These are phyloP conservation scores for Xylariaceae sp. DNA, from an alignment of 2,329 filamentous ascomycete genomes.

Conservation along the genomic window DNA sequence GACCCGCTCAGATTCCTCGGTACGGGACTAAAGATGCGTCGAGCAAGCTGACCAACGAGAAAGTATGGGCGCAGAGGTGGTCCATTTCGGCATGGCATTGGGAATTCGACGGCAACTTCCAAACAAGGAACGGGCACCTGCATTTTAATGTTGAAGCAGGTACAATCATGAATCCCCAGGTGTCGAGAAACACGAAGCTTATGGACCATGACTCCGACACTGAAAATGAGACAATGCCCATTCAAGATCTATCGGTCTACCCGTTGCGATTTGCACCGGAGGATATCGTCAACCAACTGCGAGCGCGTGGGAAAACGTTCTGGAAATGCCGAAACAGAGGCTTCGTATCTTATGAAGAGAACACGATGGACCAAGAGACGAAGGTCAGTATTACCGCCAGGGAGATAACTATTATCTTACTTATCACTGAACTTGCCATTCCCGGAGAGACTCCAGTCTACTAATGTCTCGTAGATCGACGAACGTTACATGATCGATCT, in stretches of 20 bases:
- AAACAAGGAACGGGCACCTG: neutral
- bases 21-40: neutral
- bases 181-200: too few species aligned
- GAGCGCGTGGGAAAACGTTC: neutral
- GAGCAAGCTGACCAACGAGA: neutral
- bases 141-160: neutral
- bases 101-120: neutral
- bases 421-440: too few species aligned
- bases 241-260: neutral
- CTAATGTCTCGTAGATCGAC: slow-evolving; percentile 2
- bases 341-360: slow-evolving; percentile 3
- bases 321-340: slow-evolving; percentile 5
- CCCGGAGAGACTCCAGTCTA: too few species aligned
- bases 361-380: neutral
- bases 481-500: slow-evolving; percentile 8
- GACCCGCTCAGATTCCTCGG: neutral
- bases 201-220: too few species aligned
- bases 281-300: neutral
- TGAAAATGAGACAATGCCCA: too few species aligned
- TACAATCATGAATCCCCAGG: too few species aligned
- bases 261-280: neutral
- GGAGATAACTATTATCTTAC: too few species aligned
- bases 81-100: neutral
- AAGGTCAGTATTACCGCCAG: slow-evolving; percentile 5
- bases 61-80: neutral